These are phyloP conservation scores for Pugionium dolabratum DNA, from an alignment of 345 rosid species.

Conservation along the genomic window DNA sequence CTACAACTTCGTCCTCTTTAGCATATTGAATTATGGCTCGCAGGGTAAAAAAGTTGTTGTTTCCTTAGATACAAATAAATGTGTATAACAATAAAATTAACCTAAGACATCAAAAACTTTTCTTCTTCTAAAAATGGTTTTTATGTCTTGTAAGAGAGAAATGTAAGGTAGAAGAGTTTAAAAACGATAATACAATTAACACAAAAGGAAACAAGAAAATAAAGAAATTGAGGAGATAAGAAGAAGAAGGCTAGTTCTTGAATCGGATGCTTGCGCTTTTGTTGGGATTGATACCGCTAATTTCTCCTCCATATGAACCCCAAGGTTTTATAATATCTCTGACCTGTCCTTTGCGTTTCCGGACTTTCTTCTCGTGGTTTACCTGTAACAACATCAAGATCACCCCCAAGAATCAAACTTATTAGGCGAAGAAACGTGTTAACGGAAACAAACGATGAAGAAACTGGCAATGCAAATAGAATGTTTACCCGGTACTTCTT, in stretches of 20 bases:
- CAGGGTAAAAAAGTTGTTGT: no score
- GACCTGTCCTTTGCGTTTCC: constrained; percentile 59
- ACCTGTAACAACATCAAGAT: constrained; percentile 35
- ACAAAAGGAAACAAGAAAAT: constrained; percentile 3
- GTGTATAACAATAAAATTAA: not conserved
- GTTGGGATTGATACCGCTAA: constrained; percentile 60
- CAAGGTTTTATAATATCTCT: constrained; percentile 52
- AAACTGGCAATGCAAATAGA: constrained; percentile 6
- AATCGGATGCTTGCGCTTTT: constrained; percentile 67
- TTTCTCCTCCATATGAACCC: constrained; percentile 72
- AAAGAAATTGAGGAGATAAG: not conserved
- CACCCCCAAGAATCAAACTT: constrained; percentile 4
- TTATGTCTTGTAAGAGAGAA: not conserved
- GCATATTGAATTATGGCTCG: no score
- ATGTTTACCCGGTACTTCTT: constrained; percentile 69
- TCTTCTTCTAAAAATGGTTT: no score
- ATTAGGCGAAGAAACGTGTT: constrained; percentile 6
- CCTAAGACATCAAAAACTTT: constrained; percentile 13
- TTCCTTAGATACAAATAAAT: not conserved
- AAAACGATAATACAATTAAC: constrained; percentile 16
- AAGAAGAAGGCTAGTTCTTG: constrained; percentile 40
- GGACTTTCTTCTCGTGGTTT: constrained; percentile 50
- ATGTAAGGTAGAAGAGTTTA: not conserved
- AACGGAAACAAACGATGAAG: not conserved
- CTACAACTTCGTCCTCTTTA: no score